Conservation (phyloP, 768 basidiomycete genomes). For the Trametes cingulata region DNA sequence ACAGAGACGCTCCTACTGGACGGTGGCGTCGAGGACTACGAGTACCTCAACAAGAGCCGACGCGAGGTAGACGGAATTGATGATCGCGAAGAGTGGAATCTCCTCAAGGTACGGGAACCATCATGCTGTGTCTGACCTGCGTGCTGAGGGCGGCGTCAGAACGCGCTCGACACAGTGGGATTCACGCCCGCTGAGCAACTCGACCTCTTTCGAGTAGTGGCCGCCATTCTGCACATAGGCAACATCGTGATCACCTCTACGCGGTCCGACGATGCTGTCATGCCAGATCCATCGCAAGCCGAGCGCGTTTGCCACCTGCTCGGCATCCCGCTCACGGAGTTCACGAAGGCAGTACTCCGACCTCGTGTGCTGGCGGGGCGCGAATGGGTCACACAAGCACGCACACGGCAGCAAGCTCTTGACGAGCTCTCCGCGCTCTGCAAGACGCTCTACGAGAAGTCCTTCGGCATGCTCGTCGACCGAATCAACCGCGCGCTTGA, state of each 20-base stretch:
- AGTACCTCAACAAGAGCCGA: conserved; percentile 88
- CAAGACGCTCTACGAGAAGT: conserved; percentile 97
- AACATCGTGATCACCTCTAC: conserved; percentile 84
- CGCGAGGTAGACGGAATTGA: conserved; percentile 94
- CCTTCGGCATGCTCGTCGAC: conserved; percentile 91
- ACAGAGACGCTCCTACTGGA: conserved; percentile 74
- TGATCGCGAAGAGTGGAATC: conserved; percentile 85
- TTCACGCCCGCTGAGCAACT: conserved; percentile 83
- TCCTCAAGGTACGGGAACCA: conserved; percentile 57
- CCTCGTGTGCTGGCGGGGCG: conserved; percentile 92
- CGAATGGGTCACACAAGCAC: conserved; percentile 95
- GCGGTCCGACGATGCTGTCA: conserved; percentile 74
- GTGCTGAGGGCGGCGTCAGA: conserved; percentile 40
- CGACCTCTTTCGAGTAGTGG: conserved; percentile 91
- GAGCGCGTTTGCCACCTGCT: conserved; percentile 89
- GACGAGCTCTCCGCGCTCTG: conserved; percentile 91
- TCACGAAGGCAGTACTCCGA: conserved; percentile 83
- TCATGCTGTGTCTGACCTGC: background rate
- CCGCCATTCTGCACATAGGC: conserved; percentile 92
- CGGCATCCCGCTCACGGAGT: conserved; percentile 84
- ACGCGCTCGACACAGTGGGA: conserved; percentile 86
- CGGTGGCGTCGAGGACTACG: conserved; percentile 77
- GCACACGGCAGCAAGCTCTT: conserved; percentile 87
- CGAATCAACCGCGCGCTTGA: conserved; percentile 94
- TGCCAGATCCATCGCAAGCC: conserved; percentile 82